phyloP scores from a whole-genome alignment of 352 stramenopile species.

The Pythium oligandrum region DNA sequence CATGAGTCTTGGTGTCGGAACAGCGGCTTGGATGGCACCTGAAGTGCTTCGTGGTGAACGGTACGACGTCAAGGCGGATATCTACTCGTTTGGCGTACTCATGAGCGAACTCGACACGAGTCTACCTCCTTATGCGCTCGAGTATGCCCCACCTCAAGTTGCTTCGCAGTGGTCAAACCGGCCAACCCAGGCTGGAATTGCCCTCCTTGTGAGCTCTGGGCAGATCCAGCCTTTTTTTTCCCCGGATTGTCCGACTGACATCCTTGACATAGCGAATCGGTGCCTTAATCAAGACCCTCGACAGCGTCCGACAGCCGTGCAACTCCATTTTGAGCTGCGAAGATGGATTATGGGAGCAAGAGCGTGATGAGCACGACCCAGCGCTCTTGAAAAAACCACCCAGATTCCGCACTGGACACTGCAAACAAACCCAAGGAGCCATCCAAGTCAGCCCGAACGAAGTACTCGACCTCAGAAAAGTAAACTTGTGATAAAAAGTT shows the following conservation, averaged over 20 bases:
- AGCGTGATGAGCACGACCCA: too few species aligned
- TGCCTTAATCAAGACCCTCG: conserved; percentile 49
- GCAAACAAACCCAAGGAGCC: too few species aligned
- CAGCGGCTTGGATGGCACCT: conserved; percentile 31
- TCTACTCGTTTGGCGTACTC: conserved; percentile 37
- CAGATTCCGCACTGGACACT: too few species aligned
- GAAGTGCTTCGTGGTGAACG: conserved; percentile 26
- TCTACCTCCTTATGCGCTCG: conserved; percentile 16
- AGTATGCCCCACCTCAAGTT: conserved; percentile 11
- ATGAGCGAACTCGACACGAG: conserved; percentile 33
- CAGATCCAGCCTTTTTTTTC: conserved; percentile 41
- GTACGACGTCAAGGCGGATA: conserved; percentile 15
- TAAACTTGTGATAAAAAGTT: too few species aligned
- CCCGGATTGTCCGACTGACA: conserved; percentile 38
- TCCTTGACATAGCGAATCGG: conserved; percentile 38
- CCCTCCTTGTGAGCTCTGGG: conserved; percentile 24
- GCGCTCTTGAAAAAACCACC: too few species aligned
- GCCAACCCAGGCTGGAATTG: neutral
- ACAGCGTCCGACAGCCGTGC: conserved; percentile 49
- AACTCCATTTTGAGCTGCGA: conserved; percentile 61
- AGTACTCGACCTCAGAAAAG: too few species aligned
- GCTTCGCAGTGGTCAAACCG: conserved; percentile 8
- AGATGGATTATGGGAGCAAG: too few species aligned
- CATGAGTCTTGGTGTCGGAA: conserved; percentile 28
- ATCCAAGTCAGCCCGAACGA: too few species aligned